Conservation (phyloP, 495 filamentous ascomycete genomes). For the Tuber magnatum region DNA sequence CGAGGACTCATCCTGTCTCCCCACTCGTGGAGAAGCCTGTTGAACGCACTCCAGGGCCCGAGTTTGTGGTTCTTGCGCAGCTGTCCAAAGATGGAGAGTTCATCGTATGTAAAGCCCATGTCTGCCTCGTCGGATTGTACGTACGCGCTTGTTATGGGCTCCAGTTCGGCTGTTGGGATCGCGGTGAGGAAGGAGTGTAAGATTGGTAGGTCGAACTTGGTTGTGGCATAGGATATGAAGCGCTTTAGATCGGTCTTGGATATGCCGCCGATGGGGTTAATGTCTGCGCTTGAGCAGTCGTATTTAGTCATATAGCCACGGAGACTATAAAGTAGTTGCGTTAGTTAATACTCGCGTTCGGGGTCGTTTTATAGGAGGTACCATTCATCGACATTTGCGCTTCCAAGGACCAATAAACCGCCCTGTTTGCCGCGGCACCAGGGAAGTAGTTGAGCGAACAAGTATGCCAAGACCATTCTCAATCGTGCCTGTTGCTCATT, state of each 20-base stretch:
- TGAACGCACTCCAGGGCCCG: slow-evolving; percentile 65
- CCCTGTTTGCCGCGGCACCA: slow-evolving; percentile 50
- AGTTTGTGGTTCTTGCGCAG: slow-evolving; percentile 66
- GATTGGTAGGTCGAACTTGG: slow-evolving; percentile 61
- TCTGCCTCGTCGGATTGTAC: slow-evolving; percentile 67
- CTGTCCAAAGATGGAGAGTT: slow-evolving; percentile 46
- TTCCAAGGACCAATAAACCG: slow-evolving; percentile 58
- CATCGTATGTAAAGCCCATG: slow-evolving; percentile 60
- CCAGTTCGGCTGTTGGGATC: slow-evolving; percentile 73
- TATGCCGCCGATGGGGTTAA: slow-evolving; percentile 67
- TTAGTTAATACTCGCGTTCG: slow-evolving; percentile 22
- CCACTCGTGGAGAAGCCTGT: slow-evolving; percentile 65
- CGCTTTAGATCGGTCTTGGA: slow-evolving; percentile 67
- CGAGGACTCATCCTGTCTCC: slow-evolving; percentile 45
- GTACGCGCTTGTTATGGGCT: slow-evolving; percentile 65
- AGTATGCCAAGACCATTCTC: slow-evolving; percentile 75
- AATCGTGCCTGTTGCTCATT: slow-evolving; percentile 50
- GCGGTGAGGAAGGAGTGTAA: slow-evolving; percentile 68
- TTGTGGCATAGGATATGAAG: slow-evolving; percentile 63
- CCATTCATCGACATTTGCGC: slow-evolving; percentile 52
- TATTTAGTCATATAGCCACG: slow-evolving; percentile 71
- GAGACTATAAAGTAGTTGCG: slow-evolving; percentile 40
- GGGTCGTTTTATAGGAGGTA: neutral
- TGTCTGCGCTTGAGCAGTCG: slow-evolving; percentile 55
- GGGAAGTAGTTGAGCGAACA: slow-evolving; percentile 62